A percentile compares a stretch with the other conserved stretches of the same genome.
phyloP scores from a whole-genome alignment of 208 protist genomes.

The Wallacemonas rigidus region DNA sequence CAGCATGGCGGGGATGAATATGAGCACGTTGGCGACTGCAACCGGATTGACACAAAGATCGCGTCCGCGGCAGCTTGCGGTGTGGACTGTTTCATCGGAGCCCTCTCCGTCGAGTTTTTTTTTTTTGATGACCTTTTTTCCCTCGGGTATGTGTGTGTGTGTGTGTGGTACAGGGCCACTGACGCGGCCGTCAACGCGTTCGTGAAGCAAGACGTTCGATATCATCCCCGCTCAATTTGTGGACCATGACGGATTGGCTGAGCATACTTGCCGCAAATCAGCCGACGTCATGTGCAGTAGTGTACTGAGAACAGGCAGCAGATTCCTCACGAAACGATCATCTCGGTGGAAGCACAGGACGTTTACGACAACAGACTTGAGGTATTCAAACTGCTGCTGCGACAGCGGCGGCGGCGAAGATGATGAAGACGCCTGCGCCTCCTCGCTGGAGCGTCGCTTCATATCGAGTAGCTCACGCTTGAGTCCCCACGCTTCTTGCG shows the following conservation, averaged over 20 bases:
- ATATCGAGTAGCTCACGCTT: slow-evolving; percentile 44
- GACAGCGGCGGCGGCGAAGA: slow-evolving; percentile 30
- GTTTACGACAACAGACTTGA: slow-evolving; percentile 70
- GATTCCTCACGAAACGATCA: slow-evolving; percentile 41
- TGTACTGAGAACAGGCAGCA: slow-evolving; percentile 79
- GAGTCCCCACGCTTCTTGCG: slow-evolving; percentile 41
- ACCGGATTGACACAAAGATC: no score
- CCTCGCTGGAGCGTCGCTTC: slow-evolving; percentile 21
- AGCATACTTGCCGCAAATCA: slow-evolving; percentile 54
- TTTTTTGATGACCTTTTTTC: no score
- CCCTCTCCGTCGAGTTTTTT: no score
- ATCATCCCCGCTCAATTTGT: background rate
- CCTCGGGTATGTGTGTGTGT: no score
- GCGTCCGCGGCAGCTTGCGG: no score
- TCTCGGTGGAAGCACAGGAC: slow-evolving; percentile 65
- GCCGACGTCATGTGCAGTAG: slow-evolving; percentile 61
- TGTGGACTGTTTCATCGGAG: no score
- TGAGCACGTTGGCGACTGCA: no score
- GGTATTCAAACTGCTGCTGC: slow-evolving; percentile 66
- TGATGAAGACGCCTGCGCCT: background rate
- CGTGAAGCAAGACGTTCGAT: no score
- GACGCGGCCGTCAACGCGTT: no score
- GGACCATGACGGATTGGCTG: slow-evolving; percentile 48
- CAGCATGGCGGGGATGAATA: no score
- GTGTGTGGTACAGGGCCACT: no score